These are phyloP conservation scores for Rosa persica DNA, from an alignment of 306 rosid species.

Conservation along the genomic window DNA sequence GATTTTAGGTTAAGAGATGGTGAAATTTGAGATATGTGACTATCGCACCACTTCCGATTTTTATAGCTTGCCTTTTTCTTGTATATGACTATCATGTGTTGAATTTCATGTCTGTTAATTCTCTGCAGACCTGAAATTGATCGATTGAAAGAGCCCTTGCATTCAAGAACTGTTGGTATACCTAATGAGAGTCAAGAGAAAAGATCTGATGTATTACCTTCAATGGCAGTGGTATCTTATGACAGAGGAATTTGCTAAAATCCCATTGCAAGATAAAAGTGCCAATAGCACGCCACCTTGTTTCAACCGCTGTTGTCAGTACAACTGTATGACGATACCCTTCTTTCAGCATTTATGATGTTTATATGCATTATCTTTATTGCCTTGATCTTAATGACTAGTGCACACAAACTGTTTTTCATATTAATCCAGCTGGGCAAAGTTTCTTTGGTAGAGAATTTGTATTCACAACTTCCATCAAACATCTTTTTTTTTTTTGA, in stretches of 20 bases:
- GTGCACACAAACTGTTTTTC: neutral
- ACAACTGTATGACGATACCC: constrained; percentile 50
- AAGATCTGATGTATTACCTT: constrained; percentile 41
- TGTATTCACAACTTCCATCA: neutral
- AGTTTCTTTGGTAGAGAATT: neutral
- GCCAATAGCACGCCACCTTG: constrained; percentile 35
- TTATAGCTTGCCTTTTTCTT: neutral
- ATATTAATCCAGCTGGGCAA: neutral
- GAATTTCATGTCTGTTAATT: constrained; percentile 10
- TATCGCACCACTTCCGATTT: neutral
- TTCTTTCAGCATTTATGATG: too few relatives aligned
- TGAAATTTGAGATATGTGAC: too few relatives aligned
- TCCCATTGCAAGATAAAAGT: constrained; percentile 38
- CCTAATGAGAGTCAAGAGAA: constrained; percentile 45
- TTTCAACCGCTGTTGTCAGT: constrained; percentile 41
- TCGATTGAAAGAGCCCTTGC: constrained; percentile 77
- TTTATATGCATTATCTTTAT: neutral
- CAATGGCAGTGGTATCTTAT: constrained; percentile 34
- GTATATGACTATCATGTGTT: neutral
- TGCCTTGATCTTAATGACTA: neutral
- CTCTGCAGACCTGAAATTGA: constrained; percentile 81
- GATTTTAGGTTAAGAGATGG: too few relatives aligned
- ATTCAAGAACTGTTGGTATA: constrained; percentile 58
- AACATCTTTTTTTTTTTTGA: neutral
- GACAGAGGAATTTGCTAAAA: constrained; percentile 35